Evolutionary conservation across 2,329 filamentous ascomycete species (phyloP), one percentile per base, ranked within the genome.

Genomic region (Paraconiothyrium sp.): DNA sequence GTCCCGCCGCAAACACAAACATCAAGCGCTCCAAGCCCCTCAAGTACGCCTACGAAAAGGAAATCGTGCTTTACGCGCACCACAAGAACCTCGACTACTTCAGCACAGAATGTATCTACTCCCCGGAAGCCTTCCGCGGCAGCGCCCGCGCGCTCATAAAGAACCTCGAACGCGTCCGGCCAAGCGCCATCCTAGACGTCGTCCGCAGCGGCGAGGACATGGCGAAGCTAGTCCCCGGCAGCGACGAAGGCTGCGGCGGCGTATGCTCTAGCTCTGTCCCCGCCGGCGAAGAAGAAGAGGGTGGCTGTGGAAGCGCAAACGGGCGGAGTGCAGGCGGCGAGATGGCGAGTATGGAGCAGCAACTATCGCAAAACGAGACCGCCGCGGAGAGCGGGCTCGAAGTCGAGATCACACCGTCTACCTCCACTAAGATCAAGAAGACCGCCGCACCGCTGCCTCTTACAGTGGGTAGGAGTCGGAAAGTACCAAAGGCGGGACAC

Each of bases 11-110:
- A 8, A 72, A 76, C n/a, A 93, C 92, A 61, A 93, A 96, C 63
- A 94, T 97, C 67, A 96, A 97, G 82, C 88, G 95, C 67, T 97
- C 92, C 80, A 99, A 99, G 80, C 95, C 95, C 14, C 85, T 99
- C 49, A 98, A 99, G 79, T 99, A 98, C 77, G 94, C 94, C 1
- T 99, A 98, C 76, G 95, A 99, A 77, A 99, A 99, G 81, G 95
- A 99, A 77, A 99, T 99, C 68, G 95, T 99, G 20, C 85, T 99
- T 6, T 99, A 99, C 76, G 95, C 95, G 5, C 92, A 98, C 76
- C 93, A 99, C 83, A 97, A 95, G 80, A 94, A 94, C 78, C 84
- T 99, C 66, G 94, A 98, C 76, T 99, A 99, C 80, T 99, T 99
- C 80, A 97, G 90, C 73, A 99, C 95, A 0, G 95, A 99, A 80